Base-by-base conservation (phyloP, 306 rosid species). In the Spatholobus suberectus region DNA sequence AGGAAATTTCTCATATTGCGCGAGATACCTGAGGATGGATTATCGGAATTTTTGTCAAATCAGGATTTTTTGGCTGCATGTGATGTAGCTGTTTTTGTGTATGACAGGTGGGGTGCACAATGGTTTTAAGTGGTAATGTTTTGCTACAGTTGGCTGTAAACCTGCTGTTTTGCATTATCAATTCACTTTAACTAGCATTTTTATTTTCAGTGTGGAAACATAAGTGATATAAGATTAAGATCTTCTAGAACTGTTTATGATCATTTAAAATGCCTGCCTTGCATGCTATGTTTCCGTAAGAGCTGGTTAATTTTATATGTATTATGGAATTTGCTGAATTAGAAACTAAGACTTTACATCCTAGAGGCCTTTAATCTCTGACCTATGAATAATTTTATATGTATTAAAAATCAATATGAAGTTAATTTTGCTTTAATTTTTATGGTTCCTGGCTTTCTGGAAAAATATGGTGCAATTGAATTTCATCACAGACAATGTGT, bases 21-120 rank as follows among this genome's bases (percentile, higher is more conserved):
- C 9, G 98, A 95, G 91, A 93, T 93, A 81, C 97, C 98, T 32
- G 99, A 93, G 83, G 94, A 90, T 58, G 86, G 80, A 84, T 86
- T 89, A 6, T 83, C 78, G n/a, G 58, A 34, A 21, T 63, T 81
- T 80, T 86, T 95, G 75, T 85, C 93, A 54, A 84, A 84, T 37
- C 84, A 77, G 83, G 92, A 94, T 75, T 93, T 83, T 88, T 87
- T 95, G 85, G 96, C 97, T 65, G 86, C 90, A 37, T 95, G 96
- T 83, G 99, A 95, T 75, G 98, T 90, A 67, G 98, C 98, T 83
- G 90, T 86, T 75, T 95, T 95, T 78, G 94, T 95, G 78, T 90
- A 89, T 87, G 97, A 91, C 87, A 84, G 96, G 99, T 95, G 80
- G 32, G 82, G 61, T 84, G 81, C 81, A 73, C 65, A 54, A 79